A percentile compares a stretch with the other conserved stretches of the same genome.
phyloP scores from a whole-genome alignment of 2,329 filamentous ascomycete genomes.

The Cordyceps sp. region DNA sequence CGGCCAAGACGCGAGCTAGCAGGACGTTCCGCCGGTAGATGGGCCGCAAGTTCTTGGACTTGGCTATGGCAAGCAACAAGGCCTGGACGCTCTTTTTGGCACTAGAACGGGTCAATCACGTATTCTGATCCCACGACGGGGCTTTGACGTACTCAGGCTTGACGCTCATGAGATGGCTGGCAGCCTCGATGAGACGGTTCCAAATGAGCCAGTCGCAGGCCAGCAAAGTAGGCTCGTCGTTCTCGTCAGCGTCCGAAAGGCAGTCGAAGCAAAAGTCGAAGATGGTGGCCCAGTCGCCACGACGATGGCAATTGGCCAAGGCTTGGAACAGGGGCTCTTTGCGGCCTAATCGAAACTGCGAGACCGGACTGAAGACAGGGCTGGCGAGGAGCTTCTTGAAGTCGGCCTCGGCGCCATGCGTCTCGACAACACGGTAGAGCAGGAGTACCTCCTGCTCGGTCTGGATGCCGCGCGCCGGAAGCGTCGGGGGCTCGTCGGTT shows the following conservation, averaged over 20 bases:
- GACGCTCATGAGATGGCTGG: conserved; percentile 13
- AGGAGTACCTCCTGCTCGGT: conserved; percentile 34
- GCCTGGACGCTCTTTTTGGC: conserved; percentile 10
- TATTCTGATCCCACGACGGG: neutral
- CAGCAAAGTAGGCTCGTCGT: conserved; percentile 20
- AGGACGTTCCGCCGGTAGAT: conserved; percentile 23
- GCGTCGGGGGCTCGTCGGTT: conserved; percentile 6
- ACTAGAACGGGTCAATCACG: conserved; percentile 8
- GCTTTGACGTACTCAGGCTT: conserved; percentile 15
- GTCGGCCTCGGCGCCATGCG: conserved; percentile 24
- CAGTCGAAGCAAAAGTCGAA: conserved; percentile 26
- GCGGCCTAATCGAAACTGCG: conserved; percentile 26
- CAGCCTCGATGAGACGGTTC: conserved; percentile 22
- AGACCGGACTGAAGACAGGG: conserved; percentile 22
- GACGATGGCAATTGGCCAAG: conserved; percentile 18
- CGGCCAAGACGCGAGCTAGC: conserved; percentile 19
- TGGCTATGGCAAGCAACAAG: conserved; percentile 14
- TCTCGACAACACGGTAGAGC: conserved; percentile 28
- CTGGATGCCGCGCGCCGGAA: conserved; percentile 15
- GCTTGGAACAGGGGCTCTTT: conserved; percentile 30
- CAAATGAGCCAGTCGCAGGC: conserved; percentile 28
- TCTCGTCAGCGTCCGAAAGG: conserved; percentile 20
- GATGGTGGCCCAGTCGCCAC: conserved; percentile 23
- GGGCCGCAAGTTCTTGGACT: conserved; percentile 13
- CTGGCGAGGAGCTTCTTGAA: conserved; percentile 21